A percentile compares a stretch with the other conserved stretches of the same genome.
Conservation (phyloP, 225 moss, liverwort and hornwort species). For the Pseudoscleropodium purum region DNA sequence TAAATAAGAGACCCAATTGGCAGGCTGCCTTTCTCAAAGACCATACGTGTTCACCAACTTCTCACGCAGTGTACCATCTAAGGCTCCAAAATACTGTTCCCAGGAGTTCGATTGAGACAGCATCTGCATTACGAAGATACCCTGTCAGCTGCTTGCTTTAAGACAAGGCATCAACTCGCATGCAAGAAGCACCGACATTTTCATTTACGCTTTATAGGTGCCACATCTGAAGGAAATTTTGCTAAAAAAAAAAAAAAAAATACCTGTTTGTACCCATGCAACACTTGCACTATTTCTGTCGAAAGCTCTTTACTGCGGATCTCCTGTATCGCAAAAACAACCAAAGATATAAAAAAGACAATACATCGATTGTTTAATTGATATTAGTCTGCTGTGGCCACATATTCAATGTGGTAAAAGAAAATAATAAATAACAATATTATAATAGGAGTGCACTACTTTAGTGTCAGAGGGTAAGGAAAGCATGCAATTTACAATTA, state of each 20-base stretch:
- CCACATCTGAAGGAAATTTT: neutral
- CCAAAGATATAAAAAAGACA: neutral
- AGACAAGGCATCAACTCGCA: neutral
- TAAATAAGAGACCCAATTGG: neutral
- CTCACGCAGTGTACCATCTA: constrained; percentile 78
- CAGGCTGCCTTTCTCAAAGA: constrained; percentile 47
- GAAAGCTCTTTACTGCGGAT: constrained; percentile 84
- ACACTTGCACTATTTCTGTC: constrained; percentile 78
- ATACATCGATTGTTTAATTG: neutral
- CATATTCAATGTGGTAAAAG: neutral
- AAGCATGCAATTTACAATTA: neutral
- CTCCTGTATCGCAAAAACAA: constrained; percentile 40
- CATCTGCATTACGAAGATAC: constrained; percentile 45
- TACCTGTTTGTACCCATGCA: constrained; percentile 97
- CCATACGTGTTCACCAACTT: constrained; percentile 85
- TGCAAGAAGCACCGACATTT: neutral
- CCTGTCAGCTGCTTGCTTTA: constrained; percentile 1
- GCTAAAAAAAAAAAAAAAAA: neutral
- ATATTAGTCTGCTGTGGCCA: neutral
- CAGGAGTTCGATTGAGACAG: constrained; percentile 60
- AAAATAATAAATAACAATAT: neutral
- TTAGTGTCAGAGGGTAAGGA: neutral
- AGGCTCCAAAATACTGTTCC: constrained; percentile 85
- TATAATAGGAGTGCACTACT: neutral
- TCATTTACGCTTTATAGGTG: neutral